Conservation (phyloP, 768 basidiomycete genomes). For the Guyanaporus albipodus region DNA sequence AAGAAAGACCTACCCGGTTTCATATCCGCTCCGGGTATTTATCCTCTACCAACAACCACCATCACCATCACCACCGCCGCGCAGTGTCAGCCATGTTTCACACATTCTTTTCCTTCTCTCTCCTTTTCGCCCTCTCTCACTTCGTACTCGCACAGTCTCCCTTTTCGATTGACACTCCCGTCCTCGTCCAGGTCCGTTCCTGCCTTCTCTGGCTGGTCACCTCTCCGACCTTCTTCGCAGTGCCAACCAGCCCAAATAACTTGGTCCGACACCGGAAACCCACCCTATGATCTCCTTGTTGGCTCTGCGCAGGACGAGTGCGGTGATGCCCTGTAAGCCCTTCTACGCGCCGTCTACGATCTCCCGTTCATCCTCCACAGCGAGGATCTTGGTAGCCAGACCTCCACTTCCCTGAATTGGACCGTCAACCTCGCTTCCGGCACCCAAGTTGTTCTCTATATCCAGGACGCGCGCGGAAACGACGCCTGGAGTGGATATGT, state of each 20-base stretch:
- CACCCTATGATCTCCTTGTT: slow-evolving; percentile 58
- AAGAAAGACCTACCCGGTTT: too few relatives aligned
- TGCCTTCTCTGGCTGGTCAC: not conserved
- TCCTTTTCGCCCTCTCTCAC: slow-evolving; percentile 55
- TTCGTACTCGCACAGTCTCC: slow-evolving; percentile 45
- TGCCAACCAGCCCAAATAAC: slow-evolving; percentile 48
- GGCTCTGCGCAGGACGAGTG: slow-evolving; percentile 54
- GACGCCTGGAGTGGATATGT: slow-evolving; percentile 69
- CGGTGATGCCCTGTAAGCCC: slow-evolving; percentile 53
- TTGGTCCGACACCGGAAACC: slow-evolving; percentile 42
- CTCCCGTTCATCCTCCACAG: slow-evolving; percentile 33
- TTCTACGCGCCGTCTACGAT: not conserved
- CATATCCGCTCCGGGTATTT: slow-evolving; percentile 19
- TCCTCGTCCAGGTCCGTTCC: slow-evolving; percentile 46
- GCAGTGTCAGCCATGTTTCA: slow-evolving; percentile 68
- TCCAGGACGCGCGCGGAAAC: slow-evolving; percentile 48
- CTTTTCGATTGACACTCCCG: slow-evolving; percentile 51
- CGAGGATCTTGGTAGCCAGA: slow-evolving; percentile 55
- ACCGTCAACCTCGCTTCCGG: slow-evolving; percentile 43
- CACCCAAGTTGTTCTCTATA: slow-evolving; percentile 45
- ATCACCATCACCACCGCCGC: slow-evolving; percentile 5
- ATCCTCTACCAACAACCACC: not conserved
- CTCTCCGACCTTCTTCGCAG: slow-evolving; percentile 32
- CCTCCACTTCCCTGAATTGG: slow-evolving; percentile 39
- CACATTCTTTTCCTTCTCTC: slow-evolving; percentile 71